A percentile compares a stretch with the other conserved stretches of the same genome.
These are phyloP conservation scores for Pyrenula massariospora DNA, from an alignment of 495 filamentous ascomycete species.

Conservation along the genomic window DNA sequence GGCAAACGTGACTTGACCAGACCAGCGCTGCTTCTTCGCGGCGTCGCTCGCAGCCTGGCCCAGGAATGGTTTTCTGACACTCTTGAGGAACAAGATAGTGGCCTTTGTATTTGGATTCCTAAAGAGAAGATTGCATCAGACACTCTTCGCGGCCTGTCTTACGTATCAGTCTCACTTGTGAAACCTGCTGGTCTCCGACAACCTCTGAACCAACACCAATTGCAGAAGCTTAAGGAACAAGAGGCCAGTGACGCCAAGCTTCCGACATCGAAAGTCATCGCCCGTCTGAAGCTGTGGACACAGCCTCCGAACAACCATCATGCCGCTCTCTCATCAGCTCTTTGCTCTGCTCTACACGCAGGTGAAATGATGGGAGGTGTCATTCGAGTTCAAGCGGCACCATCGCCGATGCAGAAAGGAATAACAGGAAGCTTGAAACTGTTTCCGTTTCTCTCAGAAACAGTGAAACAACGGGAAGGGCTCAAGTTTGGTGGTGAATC, in stretches of 20 bases:
- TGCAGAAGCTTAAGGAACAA: conserved; percentile 47
- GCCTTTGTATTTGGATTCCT: conserved; percentile 74
- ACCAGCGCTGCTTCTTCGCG: conserved; percentile 63
- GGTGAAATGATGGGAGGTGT: conserved; percentile 75
- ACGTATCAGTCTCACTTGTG: conserved; percentile 64
- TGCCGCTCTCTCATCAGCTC: conserved; percentile 58
- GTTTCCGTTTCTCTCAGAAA: conserved; percentile 57
- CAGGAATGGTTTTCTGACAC: conserved; percentile 62
- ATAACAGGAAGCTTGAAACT: conserved; percentile 52
- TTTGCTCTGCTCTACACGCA: conserved; percentile 61
- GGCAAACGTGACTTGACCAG: conserved; percentile 43
- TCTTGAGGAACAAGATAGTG: conserved; percentile 38
- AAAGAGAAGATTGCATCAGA: conserved; percentile 55
- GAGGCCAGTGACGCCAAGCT: conserved; percentile 43
- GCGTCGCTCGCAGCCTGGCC: conserved; percentile 54
- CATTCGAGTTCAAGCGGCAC: conserved; percentile 69
- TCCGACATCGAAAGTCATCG: conserved; percentile 60
- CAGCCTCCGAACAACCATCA: conserved; percentile 75
- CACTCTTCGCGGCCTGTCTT: conserved; percentile 59
- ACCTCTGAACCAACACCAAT: conserved; percentile 62
- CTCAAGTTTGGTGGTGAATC: conserved; percentile 85
- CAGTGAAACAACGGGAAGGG: conserved; percentile 42
- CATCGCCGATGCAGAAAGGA: conserved; percentile 41
- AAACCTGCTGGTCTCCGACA: conserved; percentile 68
- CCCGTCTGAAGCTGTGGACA: conserved; percentile 65